phyloP scores from a whole-genome alignment of 768 basidiomycete genomes.

The Russula vinacea region DNA sequence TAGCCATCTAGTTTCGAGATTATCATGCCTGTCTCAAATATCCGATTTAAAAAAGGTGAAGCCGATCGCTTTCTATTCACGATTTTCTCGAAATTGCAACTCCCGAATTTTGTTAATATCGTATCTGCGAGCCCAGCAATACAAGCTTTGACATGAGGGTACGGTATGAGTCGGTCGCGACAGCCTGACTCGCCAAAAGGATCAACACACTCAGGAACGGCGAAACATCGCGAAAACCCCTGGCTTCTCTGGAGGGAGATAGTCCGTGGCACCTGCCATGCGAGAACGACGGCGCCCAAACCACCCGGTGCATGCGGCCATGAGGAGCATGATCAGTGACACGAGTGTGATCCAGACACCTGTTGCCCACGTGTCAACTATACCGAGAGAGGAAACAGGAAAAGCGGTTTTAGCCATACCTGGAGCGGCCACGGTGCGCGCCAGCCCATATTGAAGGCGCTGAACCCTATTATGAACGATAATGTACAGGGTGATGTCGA shows the following conservation, averaged over 20 bases:
- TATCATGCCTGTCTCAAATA: too few relatives aligned
- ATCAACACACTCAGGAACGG: neutral
- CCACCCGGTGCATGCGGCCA: conserved; percentile 17
- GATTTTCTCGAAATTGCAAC: neutral
- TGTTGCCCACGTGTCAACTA: neutral
- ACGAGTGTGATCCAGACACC: conserved; percentile 28
- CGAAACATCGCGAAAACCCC: conserved; percentile 12
- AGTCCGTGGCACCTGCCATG: conserved; percentile 21
- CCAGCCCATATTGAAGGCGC: conserved; percentile 45
- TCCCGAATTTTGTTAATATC: neutral
- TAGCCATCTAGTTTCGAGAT: too few relatives aligned
- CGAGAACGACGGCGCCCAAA: conserved; percentile 27
- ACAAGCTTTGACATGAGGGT: neutral
- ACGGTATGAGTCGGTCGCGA: too few relatives aligned
- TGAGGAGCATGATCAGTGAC: conserved; percentile 24
- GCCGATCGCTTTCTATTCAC: too few relatives aligned
- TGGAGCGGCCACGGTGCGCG: conserved; percentile 54
- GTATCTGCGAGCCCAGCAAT: neutral
- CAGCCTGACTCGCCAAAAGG: neutral
- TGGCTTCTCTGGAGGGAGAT: conserved; percentile 11
- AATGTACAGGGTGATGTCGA: conserved; percentile 71
- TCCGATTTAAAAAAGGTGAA: too few relatives aligned
- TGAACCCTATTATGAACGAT: conserved; percentile 57
- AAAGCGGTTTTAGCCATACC: conserved; percentile 43
- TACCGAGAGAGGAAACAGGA: neutral